phyloP scores from a whole-genome alignment of 257 asterid species.

The Thymus quinquecostatus region DNA sequence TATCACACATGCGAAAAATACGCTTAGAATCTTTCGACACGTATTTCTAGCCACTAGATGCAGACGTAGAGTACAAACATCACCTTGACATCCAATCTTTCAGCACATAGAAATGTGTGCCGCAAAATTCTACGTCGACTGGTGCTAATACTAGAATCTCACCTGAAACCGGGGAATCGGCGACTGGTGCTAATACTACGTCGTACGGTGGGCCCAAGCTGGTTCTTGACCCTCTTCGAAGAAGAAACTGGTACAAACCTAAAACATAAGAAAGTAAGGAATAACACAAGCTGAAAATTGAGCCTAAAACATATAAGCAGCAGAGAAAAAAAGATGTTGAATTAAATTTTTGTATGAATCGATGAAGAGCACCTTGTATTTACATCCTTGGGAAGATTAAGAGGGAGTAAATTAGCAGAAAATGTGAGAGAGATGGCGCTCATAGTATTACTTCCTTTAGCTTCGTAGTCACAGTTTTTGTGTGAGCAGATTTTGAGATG shows the following conservation, averaged over 20 bases:
- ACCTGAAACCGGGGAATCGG: constrained; percentile 56
- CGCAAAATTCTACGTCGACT: neutral
- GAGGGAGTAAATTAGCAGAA: constrained; percentile 38
- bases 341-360: too few relatives aligned
- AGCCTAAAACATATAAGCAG: neutral
- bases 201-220: constrained; percentile 39
- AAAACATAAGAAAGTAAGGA: neutral
- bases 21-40: too few relatives aligned
- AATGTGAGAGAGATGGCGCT: constrained; percentile 38
- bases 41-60: too few relatives aligned
- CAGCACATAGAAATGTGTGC: too few relatives aligned
- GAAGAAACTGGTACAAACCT: constrained; percentile 31
- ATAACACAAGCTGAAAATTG: neutral
- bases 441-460: constrained; percentile 30
- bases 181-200: constrained; percentile 30
- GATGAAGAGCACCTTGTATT: constrained; percentile 32
- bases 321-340: too few relatives aligned
- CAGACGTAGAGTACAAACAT: too few relatives aligned
- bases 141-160: constrained; percentile 9
- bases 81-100: too few relatives aligned
- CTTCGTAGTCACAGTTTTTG: neutral
- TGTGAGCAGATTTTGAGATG: neutral
- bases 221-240: constrained; percentile 37
- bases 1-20: too few relatives aligned
- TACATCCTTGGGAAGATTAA: constrained; percentile 25